Evolutionary conservation across 2,329 filamentous ascomycete species (phyloP).

Genomic region (Beauveria brongniartii): DNA sequence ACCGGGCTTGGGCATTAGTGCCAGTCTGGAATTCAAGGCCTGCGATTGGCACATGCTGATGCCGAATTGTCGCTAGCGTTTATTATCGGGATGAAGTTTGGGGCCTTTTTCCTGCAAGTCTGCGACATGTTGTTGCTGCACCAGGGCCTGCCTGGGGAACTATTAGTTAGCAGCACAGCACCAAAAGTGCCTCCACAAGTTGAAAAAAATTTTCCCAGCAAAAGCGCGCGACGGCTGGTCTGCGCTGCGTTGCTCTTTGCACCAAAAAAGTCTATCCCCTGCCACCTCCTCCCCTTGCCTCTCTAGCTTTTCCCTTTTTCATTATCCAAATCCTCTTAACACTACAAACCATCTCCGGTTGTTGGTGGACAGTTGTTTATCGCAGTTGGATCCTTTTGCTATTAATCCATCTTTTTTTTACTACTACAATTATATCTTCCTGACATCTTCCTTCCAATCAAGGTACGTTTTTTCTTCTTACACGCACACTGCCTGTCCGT

Average conservation of each 20-base stretch:
- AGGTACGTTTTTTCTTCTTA: conserved; percentile 4
- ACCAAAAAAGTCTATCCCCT: conserved; percentile 5
- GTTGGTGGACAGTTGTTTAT: conserved; percentile 10
- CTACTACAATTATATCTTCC: not conserved
- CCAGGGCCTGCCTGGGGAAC: too few relatives aligned
- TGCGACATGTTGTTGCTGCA: too few relatives aligned
- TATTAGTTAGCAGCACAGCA: too few relatives aligned
- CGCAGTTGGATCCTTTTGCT: conserved; percentile 4
- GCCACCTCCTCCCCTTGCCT: not conserved
- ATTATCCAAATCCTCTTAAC: not conserved
- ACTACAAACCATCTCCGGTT: conserved; percentile 3
- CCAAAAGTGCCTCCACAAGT: not conserved
- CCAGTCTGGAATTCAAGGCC: not conserved
- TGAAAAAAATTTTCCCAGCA: not conserved
- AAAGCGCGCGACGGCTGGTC: not conserved
- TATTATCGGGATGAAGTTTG: not conserved
- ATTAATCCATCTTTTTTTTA: not conserved
- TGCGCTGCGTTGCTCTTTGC: not conserved
- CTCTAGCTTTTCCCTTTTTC: not conserved
- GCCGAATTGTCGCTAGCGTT: not conserved
- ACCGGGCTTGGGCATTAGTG: not conserved
- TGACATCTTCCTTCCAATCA: not conserved
- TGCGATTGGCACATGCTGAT: not conserved
- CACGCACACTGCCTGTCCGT: not conserved
- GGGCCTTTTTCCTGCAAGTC: not conserved